These are phyloP conservation scores for Colletotrichum sp. DNA, from an alignment of 2,329 filamentous ascomycete species.

Conservation along the genomic window DNA sequence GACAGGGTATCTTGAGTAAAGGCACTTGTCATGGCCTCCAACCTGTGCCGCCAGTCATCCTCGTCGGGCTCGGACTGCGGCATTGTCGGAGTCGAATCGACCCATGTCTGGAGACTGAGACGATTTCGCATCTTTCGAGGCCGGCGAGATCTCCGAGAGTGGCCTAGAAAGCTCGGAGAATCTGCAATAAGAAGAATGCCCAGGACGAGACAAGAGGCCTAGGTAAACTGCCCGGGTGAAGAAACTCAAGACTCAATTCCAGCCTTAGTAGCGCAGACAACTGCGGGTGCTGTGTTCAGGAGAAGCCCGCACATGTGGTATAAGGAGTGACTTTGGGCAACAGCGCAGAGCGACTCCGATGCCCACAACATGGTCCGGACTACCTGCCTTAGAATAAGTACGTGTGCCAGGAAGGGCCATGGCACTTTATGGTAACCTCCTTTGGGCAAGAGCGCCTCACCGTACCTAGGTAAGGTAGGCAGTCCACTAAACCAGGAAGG, in stretches of 20 bases:
- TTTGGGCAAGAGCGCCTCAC: not conserved
- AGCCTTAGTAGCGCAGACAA: not conserved
- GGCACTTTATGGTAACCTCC: not conserved
- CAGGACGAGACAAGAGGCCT: not conserved
- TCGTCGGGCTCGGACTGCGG: not conserved
- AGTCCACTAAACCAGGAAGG: not conserved
- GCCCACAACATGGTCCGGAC: not conserved
- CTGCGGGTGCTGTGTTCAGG: not conserved
- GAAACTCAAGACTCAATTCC: not conserved
- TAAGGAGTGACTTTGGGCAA: not conserved
- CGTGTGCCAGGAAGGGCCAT: not conserved
- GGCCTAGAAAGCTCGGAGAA: not conserved
- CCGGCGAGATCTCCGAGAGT: not conserved
- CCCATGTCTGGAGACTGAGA: conserved; percentile 8
- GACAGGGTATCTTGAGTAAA: not conserved
- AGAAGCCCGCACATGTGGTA: not conserved
- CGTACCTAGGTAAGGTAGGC: not conserved
- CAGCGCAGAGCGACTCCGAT: not conserved
- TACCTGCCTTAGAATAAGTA: not conserved
- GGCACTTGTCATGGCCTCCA: not conserved
- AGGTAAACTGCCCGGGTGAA: not conserved
- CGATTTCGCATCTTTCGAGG: conserved; percentile 2
- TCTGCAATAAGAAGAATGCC: not conserved
- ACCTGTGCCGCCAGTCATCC: not conserved
- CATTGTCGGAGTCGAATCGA: conserved; percentile 1